These are phyloP conservation scores for Cutaneotrichosporon spelunceum DNA, from an alignment of 1,284 basidiomycete genomes.

Conservation along the genomic window DNA sequence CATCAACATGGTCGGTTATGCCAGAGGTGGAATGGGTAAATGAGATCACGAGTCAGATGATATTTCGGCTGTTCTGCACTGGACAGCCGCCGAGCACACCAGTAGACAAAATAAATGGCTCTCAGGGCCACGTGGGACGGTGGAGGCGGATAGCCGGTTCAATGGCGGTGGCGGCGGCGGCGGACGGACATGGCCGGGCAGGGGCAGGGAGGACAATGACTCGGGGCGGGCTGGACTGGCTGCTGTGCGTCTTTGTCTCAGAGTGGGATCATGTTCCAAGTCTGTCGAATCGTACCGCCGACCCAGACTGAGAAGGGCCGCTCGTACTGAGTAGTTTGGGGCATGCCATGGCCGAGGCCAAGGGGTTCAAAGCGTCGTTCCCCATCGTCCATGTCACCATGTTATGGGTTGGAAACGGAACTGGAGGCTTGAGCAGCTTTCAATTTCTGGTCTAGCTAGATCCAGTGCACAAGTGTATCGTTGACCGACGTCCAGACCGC, in stretches of 20 bases:
- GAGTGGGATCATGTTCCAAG: too few relatives aligned
- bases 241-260: too few relatives aligned
- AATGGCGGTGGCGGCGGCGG: neutral
- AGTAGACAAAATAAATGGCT: neutral
- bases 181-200: neutral
- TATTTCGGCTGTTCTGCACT: neutral
- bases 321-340: too few relatives aligned
- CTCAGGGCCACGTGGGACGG: neutral
- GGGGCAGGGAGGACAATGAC: neutral
- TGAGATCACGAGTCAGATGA: neutral
- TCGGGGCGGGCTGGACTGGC: neutral
- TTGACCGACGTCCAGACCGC: neutral
- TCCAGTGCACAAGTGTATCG: neutral
- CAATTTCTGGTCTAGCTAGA: neutral
- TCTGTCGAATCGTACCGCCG: too few relatives aligned
- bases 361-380: neutral
- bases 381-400: neutral
- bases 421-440: neutral
- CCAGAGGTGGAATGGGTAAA: neutral
- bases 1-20: neutral
- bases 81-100: neutral
- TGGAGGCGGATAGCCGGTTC: constrained; percentile 1
- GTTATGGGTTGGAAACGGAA: neutral
- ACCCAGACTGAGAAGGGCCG: too few relatives aligned
- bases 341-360: too few relatives aligned